phyloP scores from a whole-genome alignment of 2,329 filamentous ascomycete species.

The Chrysoporthe deuterocubensis region DNA sequence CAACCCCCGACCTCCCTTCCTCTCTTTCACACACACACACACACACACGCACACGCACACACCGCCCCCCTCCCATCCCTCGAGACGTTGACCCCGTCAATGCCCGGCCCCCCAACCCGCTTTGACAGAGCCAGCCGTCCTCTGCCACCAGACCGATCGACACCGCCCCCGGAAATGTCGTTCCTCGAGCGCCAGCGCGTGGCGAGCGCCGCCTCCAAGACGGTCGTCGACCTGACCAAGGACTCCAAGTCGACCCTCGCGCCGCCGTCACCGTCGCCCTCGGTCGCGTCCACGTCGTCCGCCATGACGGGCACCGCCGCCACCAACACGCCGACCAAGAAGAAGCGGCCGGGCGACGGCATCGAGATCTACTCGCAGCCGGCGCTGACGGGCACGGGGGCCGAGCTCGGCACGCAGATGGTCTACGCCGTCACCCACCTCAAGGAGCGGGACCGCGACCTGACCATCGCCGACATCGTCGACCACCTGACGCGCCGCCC shows the following conservation, averaged over 20 bases:
- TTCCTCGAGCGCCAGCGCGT: constrained; percentile 70
- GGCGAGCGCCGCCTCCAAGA: constrained; percentile 65
- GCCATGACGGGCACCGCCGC: constrained; percentile 56
- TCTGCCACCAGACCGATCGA: constrained; percentile 12
- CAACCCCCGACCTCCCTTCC: not conserved
- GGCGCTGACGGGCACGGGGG: constrained; percentile 73
- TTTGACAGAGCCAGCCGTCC: constrained; percentile 13
- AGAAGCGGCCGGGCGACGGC: constrained; percentile 52
- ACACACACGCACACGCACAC: not conserved
- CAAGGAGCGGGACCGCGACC: constrained; percentile 70
- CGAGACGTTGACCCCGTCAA: constrained; percentile 19
- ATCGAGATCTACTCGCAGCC: constrained; percentile 76
- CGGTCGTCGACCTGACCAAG: constrained; percentile 56
- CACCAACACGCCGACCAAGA: constrained; percentile 64
- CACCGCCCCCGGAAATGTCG: constrained; percentile 50
- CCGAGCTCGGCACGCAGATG: constrained; percentile 84
- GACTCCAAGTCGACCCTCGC: constrained; percentile 53
- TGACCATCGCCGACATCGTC: constrained; percentile 76
- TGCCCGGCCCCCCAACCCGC: constrained; percentile 10
- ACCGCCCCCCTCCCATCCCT: constrained; percentile 1
- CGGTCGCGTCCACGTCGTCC: constrained; percentile 53
- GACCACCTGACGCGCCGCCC: constrained; percentile 76
- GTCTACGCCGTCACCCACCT: constrained; percentile 85
- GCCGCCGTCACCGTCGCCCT: constrained; percentile 67
- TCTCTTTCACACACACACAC: not conserved